Percentiles rank a stretch among this genome's conserved stretches.
Evolutionary conservation across 1,284 basidiomycete genomes (phyloP).

Genomic region (Exobasidium cylindrosporum): DNA sequence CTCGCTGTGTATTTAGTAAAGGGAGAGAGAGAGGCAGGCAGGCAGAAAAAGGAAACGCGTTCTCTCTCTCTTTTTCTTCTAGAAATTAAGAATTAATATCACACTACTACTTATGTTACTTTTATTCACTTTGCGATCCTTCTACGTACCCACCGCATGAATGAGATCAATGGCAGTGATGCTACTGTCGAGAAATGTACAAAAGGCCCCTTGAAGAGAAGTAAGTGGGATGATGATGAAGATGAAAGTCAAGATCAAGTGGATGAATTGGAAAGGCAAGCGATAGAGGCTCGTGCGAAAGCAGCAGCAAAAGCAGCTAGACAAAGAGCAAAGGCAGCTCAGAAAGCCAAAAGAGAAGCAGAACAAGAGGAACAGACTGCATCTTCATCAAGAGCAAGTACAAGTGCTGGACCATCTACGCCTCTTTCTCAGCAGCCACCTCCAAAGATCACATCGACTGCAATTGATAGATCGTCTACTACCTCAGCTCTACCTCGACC

Average conservation of each 20-base stretch:
- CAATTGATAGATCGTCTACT: background rate
- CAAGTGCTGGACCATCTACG: background rate
- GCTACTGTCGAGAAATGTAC: background rate
- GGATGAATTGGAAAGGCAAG: conserved; percentile 13
- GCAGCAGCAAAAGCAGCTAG: conserved; percentile 16
- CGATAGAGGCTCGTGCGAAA: conserved; percentile 15
- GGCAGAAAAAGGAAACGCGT: no score
- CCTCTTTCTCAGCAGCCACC: conserved; percentile 1
- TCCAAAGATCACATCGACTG: conserved; percentile 1
- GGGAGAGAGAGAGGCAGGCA: no score
- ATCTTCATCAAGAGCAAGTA: background rate
- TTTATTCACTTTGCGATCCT: no score
- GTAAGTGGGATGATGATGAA: conserved; percentile 15
- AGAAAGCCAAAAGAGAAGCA: conserved; percentile 13
- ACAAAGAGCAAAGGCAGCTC: conserved; percentile 16
- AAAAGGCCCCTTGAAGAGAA: conserved; percentile 7
- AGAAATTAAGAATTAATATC: no score
- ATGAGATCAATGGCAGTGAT: background rate
- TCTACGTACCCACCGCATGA: no score
- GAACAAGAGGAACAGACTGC: background rate
- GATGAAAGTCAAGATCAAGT: conserved; percentile 13
- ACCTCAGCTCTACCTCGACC: background rate
- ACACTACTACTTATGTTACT: no score
- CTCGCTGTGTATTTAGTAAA: no score
- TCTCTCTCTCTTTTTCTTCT: no score